phyloP scores from a whole-genome alignment of 1,139 yeast genomes.

The Scheffersomyces lignicola region DNA sequence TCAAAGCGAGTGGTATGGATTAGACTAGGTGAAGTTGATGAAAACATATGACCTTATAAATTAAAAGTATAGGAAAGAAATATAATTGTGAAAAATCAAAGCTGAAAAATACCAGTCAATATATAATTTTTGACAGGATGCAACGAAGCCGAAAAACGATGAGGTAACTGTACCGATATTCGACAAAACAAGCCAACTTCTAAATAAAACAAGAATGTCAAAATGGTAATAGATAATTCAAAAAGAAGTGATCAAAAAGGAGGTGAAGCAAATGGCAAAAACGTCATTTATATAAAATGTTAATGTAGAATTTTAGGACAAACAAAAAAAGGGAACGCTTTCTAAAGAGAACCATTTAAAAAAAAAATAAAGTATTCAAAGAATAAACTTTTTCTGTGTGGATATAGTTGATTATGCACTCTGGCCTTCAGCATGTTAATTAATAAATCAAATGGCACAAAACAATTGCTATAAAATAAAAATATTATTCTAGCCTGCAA shows the following conservation, averaged over 20 bases:
- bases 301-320: not conserved
- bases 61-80: conserved; percentile 4
- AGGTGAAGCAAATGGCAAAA: conserved; percentile 4
- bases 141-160: not conserved
- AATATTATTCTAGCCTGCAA: not conserved
- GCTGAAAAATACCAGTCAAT: conserved; percentile 3
- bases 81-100: conserved; percentile 3
- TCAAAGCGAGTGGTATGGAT: conserved; percentile 17
- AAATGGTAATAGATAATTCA: not conserved
- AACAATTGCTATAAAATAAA: not conserved
- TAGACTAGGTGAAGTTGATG: conserved; percentile 11
- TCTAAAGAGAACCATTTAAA: not conserved
- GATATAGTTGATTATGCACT: not conserved
- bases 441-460: not conserved
- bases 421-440: not conserved
- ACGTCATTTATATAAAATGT: conserved; percentile 4
- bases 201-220: conserved; percentile 1
- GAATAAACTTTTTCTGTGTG: conserved; percentile 1
- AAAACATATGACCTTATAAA: conserved; percentile 10
- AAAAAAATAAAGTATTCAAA: not conserved
- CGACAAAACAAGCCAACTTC: not conserved
- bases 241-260: conserved; percentile 4
- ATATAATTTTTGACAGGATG: not conserved
- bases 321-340: conserved; percentile 2
- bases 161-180: not conserved